Evolutionary conservation across 2,329 filamentous ascomycete species (phyloP), one percentile per base, ranked within the genome.

Genomic region (Alternaria infectoria): DNA sequence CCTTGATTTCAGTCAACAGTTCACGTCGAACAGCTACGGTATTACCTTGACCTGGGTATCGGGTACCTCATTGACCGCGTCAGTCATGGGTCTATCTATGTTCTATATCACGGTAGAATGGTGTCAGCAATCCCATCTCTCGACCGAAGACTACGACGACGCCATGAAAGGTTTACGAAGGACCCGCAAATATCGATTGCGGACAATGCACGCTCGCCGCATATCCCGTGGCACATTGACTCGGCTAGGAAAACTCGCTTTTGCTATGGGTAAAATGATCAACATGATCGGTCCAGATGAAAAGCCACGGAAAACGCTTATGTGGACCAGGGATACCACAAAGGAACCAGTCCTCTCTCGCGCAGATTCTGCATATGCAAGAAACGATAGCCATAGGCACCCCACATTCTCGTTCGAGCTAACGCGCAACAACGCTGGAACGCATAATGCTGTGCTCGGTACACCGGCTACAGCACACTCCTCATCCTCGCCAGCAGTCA

Each of bases 71-170:
- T n/a, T 80, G 1, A 73, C 77, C 1, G 70, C 66, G 2, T 54
- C 65, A 0, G 69, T 77, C 6, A 76, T 81, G 76, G 64, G 68
- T 3, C 15, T 76, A 0, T 69, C 71, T 1, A 77, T 81, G 73
- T 64, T 74, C 23, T 81, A 81, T 62, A 74, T 81, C 26, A 77
- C 79, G 5, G 67, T 75, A 0, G 78, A 81, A 63, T 81, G 80
- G 80, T 79, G 75, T 30, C 74, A 78, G 23, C 80, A 81, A 46
- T 76, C 75, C 5, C 77, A 78, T 54, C 67, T 82, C 7, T 75
- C 70, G 10, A 81, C 79, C 6, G 75, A 78, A 43, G 57, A 72
- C 51, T 79, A 78, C 49, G 26, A 62, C 2, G 68, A 71, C 15
- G 77, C 77, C 5, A 65, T 66, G 61, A 15, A 60, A 6, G 78